A percentile compares a stretch with the other conserved stretches of the same genome.
phyloP scores from a whole-genome alignment of 2,329 filamentous ascomycete species.

The Xylaria hypoxylon region DNA sequence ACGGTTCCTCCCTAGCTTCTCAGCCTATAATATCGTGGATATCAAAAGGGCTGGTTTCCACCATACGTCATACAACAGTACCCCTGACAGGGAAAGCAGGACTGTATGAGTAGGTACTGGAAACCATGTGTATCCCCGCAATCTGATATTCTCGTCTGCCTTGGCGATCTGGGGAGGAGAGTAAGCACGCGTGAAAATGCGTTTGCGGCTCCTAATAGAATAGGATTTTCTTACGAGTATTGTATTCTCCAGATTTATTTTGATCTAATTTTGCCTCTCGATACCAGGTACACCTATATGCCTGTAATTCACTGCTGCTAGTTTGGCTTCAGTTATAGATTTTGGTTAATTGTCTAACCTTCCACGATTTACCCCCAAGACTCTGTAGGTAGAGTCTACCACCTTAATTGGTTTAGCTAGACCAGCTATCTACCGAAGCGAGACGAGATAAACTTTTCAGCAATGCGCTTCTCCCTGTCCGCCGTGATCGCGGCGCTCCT shows the following conservation, averaged over 20 bases:
- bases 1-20: neutral
- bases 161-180: neutral
- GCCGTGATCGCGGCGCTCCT: conserved; percentile 30
- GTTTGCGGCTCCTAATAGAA: neutral
- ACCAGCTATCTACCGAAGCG: neutral
- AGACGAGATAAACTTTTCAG: neutral
- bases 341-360: no score
- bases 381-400: neutral
- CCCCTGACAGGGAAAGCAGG: conserved; percentile 8
- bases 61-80: conserved; percentile 17
- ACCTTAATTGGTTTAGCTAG: neutral
- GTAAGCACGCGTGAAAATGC: neutral
- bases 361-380: no score
- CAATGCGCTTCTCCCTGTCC: conserved; percentile 33
- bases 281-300: neutral
- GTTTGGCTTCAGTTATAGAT: no score
- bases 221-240: neutral
- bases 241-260: no score
- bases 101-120: no score
- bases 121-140: conserved; percentile 23
- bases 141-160: conserved; percentile 10
- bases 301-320: no score
- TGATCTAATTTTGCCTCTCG: neutral
- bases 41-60: neutral
- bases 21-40: neutral